phyloP scores from a whole-genome alignment of 768 basidiomycete species.

The Leucocoprinus birnbaumii region DNA sequence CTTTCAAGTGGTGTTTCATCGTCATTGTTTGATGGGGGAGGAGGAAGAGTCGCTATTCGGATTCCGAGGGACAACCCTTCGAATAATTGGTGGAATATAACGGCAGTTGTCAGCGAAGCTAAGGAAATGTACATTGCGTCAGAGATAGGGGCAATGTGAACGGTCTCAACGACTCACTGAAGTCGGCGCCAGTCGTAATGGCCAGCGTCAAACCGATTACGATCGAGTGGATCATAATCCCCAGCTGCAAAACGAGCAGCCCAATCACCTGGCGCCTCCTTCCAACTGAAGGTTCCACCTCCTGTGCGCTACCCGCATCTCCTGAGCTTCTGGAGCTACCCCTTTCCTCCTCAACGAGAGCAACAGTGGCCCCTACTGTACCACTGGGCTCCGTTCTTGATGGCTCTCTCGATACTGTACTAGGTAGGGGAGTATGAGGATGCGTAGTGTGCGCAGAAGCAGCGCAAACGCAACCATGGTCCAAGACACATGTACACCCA shows the following conservation, averaged over 20 bases:
- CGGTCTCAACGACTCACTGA: conserved; percentile 44
- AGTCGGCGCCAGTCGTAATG: conserved; percentile 65
- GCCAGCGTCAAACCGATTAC: conserved; percentile 79
- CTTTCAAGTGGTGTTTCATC: background rate
- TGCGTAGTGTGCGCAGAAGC: background rate
- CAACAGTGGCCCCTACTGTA: background rate
- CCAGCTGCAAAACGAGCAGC: conserved; percentile 77
- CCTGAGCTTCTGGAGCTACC: conserved; percentile 13
- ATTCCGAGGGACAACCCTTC: conserved; percentile 84
- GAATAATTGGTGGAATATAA: conserved; percentile 82
- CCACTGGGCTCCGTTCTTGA: background rate
- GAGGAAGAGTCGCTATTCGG: conserved; percentile 67
- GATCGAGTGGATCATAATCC: conserved; percentile 84
- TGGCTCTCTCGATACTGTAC: background rate
- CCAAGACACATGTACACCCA: conserved; percentile 6
- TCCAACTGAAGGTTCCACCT: conserved; percentile 34
- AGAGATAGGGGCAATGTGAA: background rate
- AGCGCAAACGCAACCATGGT: conserved; percentile 4
- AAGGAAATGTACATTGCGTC: background rate
- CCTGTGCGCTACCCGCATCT: conserved; percentile 13
- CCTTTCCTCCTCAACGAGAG: background rate
- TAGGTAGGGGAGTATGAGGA: background rate
- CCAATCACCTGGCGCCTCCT: conserved; percentile 69
- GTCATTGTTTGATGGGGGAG: conserved; percentile 16
- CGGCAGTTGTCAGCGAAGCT: conserved; percentile 74